phyloP scores from a whole-genome alignment of 2,329 filamentous ascomycete genomes.

The Waltergamsia citrina region DNA sequence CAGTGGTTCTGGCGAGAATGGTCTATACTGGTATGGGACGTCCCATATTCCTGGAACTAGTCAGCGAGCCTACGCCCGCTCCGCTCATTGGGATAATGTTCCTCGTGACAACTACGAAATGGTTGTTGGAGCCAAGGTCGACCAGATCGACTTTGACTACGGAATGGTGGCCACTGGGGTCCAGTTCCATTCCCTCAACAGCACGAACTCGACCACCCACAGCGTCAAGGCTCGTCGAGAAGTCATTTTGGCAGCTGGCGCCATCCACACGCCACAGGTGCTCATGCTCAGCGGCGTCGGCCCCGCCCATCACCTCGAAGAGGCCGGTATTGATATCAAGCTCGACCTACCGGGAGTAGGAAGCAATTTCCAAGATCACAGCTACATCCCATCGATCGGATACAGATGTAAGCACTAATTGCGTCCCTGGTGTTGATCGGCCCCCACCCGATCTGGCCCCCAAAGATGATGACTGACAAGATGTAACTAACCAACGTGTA shows the following conservation, averaged over 20 bases:
- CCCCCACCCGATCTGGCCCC: too few relatives aligned
- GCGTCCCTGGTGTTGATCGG: too few relatives aligned
- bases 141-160: conserved; percentile 11
- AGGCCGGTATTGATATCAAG: conserved; percentile 23
- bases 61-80: conserved; percentile 14
- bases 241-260: conserved; percentile 25
- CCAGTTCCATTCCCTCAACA: conserved; percentile 13
- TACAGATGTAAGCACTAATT: conserved; percentile 10
- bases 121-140: conserved; percentile 12
- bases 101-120: conserved; percentile 14
- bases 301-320: conserved; percentile 18
- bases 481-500: too few relatives aligned
- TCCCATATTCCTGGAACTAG: conserved; percentile 11
- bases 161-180: conserved; percentile 15
- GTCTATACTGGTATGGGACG: conserved; percentile 15
- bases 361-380: conserved; percentile 28
- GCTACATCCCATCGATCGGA: conserved; percentile 11
- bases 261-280: conserved; percentile 26
- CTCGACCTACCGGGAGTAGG: conserved; percentile 34
- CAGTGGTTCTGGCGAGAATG: conserved; percentile 13
- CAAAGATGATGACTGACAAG: too few relatives aligned
- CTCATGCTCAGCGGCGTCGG: conserved; percentile 36
- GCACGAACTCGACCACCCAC: conserved; percentile 5
- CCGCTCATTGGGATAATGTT: conserved; percentile 14
- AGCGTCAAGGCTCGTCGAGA: conserved; percentile 17